These are phyloP conservation scores for Halenospora varia DNA, from an alignment of 495 filamentous ascomycete species.

Conservation along the genomic window DNA sequence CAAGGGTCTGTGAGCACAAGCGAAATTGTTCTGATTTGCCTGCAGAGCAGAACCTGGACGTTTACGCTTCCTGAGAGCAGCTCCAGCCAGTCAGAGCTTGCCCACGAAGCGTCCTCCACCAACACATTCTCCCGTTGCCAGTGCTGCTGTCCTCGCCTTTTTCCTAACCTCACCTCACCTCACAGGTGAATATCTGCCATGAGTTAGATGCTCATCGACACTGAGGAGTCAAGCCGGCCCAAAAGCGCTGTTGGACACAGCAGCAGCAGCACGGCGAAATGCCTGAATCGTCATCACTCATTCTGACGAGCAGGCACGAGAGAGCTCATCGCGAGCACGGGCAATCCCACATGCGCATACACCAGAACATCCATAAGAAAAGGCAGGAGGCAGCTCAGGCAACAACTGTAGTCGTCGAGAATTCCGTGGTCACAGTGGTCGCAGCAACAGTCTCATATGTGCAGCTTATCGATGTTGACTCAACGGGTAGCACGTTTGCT, in stretches of 20 bases:
- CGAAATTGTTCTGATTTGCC: background rate
- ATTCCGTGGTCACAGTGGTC: conserved; percentile 32
- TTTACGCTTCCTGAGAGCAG: too few relatives aligned
- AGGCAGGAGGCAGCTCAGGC: conserved; percentile 3
- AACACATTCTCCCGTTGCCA: too few relatives aligned
- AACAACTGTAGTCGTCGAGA: background rate
- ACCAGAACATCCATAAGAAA: background rate
- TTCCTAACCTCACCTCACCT: conserved; percentile 1
- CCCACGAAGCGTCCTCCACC: too few relatives aligned
- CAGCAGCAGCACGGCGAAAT: conserved; percentile 15
- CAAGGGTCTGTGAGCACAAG: background rate
- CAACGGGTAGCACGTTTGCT: conserved; percentile 34
- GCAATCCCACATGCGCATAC: background rate
- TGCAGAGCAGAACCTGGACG: background rate
- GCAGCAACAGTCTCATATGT: conserved; percentile 46
- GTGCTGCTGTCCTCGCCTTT: background rate
- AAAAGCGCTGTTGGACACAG: conserved; percentile 21
- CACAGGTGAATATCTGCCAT: conserved; percentile 1
- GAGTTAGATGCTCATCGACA: conserved; percentile 6
- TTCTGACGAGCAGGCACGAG: conserved; percentile 18
- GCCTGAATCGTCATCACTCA: conserved; percentile 23
- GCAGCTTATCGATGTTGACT: conserved; percentile 40
- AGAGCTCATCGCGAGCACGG: conserved; percentile 25
- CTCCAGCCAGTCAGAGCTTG: background rate
- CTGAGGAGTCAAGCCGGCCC: conserved; percentile 8